A percentile compares a stretch with the other conserved stretches of the same genome.
Conservation (phyloP, 2,329 filamentous ascomycete genomes). For the Albifimbria verrucaria region DNA sequence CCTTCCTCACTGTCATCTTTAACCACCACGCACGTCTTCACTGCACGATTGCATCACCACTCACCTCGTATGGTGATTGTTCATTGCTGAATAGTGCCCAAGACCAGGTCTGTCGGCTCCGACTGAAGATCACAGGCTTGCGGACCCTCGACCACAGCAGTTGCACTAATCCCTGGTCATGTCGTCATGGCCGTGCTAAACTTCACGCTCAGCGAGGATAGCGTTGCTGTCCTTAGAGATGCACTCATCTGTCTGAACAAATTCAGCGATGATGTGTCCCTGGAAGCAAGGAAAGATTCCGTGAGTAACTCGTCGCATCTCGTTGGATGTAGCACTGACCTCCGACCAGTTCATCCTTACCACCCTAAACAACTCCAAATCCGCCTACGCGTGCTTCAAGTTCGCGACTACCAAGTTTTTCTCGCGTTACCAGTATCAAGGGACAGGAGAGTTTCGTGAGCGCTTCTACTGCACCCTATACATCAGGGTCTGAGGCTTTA, state of each 20-base stretch:
- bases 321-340: not conserved
- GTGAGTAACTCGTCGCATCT: conserved; percentile 33
- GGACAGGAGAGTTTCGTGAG: conserved; percentile 45
- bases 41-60: too few species aligned
- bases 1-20: too few species aligned
- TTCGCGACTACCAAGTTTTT: conserved; percentile 69
- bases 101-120: too few species aligned
- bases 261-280: conserved; percentile 74
- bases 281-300: conserved; percentile 68
- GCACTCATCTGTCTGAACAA: conserved; percentile 71
- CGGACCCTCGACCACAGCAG: too few species aligned
- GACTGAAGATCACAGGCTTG: too few species aligned
- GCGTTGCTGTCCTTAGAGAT: conserved; percentile 68
- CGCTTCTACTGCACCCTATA: conserved; percentile 74
- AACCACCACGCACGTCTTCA: too few species aligned
- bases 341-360: conserved; percentile 63
- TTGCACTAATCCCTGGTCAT: not conserved
- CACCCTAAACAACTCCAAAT: conserved; percentile 75
- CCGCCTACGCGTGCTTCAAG: conserved; percentile 71
- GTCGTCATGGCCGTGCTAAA: conserved; percentile 58
- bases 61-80: too few species aligned
- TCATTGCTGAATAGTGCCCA: too few species aligned
- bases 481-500: conserved; percentile 52
- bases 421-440: conserved; percentile 65
- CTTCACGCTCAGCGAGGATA: conserved; percentile 72